Conservation (phyloP, 768 basidiomycete genomes). For the Mrakia gelida region DNA sequence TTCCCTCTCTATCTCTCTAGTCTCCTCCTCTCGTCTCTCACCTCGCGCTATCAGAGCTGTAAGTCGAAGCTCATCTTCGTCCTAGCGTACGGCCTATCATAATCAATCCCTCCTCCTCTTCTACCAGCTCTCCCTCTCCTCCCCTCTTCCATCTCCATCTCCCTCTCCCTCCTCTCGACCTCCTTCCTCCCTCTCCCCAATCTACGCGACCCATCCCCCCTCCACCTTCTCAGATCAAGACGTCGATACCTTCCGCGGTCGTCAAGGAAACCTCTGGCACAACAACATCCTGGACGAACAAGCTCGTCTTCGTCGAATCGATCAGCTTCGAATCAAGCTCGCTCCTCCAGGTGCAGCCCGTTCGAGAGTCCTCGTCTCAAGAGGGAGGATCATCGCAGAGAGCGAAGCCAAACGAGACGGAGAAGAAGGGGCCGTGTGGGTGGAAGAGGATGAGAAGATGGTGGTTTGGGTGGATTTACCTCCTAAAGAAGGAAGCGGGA, state of each 20-base stretch:
- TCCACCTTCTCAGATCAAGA: neutral
- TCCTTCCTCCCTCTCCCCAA: neutral
- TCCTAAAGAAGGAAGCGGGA: neutral
- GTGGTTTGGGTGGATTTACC: neutral
- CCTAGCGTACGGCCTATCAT: neutral
- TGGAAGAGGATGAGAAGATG: neutral
- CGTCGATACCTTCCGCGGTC: neutral
- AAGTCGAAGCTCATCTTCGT: neutral
- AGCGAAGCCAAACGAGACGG: neutral
- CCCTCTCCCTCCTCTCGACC: neutral
- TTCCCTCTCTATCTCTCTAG: neutral
- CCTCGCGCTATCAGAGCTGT: neutral
- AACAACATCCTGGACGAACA: neutral
- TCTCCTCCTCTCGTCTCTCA: neutral
- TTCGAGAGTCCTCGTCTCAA: neutral
- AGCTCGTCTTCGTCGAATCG: neutral
- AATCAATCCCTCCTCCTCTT: neutral
- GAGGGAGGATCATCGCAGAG: neutral
- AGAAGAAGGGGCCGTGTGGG: neutral
- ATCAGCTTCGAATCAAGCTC: neutral
- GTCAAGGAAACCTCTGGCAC: neutral
- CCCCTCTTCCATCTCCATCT: neutral
- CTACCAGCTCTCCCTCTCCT: neutral
- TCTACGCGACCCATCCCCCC: neutral
- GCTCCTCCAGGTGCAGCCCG: neutral